Percentiles rank a stretch among this genome's conserved stretches.
Evolutionary conservation across 2,329 filamentous ascomycete species (phyloP).

Genomic region (Ceratocystis huliohia): DNA sequence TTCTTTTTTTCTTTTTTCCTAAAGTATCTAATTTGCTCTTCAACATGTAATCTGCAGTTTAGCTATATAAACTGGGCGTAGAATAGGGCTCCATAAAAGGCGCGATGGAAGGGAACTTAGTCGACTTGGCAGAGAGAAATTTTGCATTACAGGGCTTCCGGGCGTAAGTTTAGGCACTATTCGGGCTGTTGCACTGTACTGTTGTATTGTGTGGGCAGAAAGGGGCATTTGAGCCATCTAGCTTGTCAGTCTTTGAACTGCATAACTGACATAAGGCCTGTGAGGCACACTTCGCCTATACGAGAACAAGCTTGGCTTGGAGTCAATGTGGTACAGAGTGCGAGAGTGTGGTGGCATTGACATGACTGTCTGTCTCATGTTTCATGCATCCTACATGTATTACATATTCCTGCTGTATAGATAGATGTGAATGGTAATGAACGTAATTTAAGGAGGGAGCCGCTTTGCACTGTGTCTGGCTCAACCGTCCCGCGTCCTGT

Average conservation of each 20-base stretch:
- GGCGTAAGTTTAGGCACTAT: neutral
- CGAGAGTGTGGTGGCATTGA: constrained; percentile 21
- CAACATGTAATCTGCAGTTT: no score
- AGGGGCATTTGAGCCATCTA: no score
- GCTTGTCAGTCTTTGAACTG: neutral
- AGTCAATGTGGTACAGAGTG: neutral
- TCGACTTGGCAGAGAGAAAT: neutral
- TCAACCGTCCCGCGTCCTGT: neutral
- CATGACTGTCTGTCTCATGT: constrained; percentile 23
- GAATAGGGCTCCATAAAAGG: neutral
- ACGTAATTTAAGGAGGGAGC: neutral
- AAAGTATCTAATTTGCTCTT: no score
- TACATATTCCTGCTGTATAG: neutral
- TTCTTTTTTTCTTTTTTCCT: no score
- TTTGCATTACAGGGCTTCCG: neutral
- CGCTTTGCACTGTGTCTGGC: neutral
- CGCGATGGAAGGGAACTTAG: neutral
- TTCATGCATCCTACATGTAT: neutral
- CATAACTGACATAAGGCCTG: neutral
- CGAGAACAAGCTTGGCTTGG: neutral
- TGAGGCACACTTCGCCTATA: neutral
- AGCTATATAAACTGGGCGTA: constrained; percentile 1
- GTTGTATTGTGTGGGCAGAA: neutral
- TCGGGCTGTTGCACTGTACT: neutral
- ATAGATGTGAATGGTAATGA: no score